Percentiles rank a stretch among this genome's conserved stretches.
Conservation (phyloP, 805 yeast genomes). For the Yamadazyma scolyti region DNA sequence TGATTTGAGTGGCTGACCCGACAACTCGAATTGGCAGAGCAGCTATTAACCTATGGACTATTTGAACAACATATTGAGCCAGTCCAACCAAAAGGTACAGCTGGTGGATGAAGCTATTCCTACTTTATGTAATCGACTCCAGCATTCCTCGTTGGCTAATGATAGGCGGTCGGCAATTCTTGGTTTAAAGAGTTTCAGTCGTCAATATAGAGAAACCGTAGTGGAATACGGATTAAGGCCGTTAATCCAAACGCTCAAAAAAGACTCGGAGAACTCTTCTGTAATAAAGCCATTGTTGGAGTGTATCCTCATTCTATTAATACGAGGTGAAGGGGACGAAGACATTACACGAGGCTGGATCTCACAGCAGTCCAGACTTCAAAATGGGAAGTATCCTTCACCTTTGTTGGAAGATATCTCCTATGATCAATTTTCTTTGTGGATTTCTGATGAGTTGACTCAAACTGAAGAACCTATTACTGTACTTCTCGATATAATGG, state of each 20-base stretch:
- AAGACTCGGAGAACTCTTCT: constrained; percentile 67
- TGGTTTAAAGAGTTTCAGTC: constrained; percentile 81
- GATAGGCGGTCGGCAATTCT: constrained; percentile 91
- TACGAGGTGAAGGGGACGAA: constrained; percentile 61
- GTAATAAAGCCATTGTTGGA: constrained; percentile 79
- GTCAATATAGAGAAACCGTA: constrained; percentile 86
- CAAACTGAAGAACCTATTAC: constrained; percentile 39
- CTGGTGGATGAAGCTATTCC: constrained; percentile 81
- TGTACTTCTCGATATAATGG: constrained; percentile 39
- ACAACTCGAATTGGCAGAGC: too few species aligned
- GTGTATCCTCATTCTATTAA: constrained; percentile 76
- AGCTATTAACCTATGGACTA: too few species aligned
- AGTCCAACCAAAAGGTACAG: constrained; percentile 30
- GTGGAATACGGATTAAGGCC: constrained; percentile 83
- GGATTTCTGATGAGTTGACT: constrained; percentile 93
- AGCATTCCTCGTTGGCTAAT: constrained; percentile 73
- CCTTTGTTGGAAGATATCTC: constrained; percentile 57
- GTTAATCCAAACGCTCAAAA: constrained; percentile 58
- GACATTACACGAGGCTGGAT: constrained; percentile 69
- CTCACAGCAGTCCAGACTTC: constrained; percentile 67
- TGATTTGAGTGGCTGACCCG: too few species aligned
- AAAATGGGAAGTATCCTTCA: constrained; percentile 76
- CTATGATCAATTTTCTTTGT: constrained; percentile 82
- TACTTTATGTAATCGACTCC: constrained; percentile 81
- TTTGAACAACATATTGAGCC: constrained; percentile 32